A percentile compares a stretch with the other conserved stretches of the same genome.
Conservation (phyloP, 176 grass and related monocot genomes). For the Oropetium thomaeum region DNA sequence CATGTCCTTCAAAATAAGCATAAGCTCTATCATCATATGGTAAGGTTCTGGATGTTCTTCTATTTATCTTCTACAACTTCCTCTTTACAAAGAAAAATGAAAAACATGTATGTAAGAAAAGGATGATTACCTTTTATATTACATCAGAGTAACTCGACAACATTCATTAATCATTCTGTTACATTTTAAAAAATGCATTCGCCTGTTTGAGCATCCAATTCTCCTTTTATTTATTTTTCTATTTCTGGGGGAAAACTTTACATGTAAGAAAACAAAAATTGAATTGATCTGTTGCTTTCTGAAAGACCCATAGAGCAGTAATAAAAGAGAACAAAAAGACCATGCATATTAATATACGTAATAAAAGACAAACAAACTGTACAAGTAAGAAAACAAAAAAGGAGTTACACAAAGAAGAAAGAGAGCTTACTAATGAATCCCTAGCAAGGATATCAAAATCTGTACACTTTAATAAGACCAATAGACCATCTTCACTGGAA, state of each 20-base stretch:
- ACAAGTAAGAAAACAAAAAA: neutral
- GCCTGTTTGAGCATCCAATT: neutral
- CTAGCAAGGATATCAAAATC: neutral
- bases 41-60: constrained; percentile 18
- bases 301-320: too few species aligned
- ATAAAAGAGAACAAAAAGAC: too few species aligned
- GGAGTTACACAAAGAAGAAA: neutral
- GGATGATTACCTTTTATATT: neutral
- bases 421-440: neutral
- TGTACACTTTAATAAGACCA: neutral
- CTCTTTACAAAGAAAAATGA: neutral
- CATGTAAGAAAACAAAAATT: too few species aligned
- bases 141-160: neutral
- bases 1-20: constrained; percentile 47
- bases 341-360: neutral
- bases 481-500: neutral
- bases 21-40: constrained; percentile 52
- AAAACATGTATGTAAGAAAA: neutral
- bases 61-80: neutral
- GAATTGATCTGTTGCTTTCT: too few species aligned
- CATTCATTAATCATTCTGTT: neutral
- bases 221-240: neutral
- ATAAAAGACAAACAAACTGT: neutral
- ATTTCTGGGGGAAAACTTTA: neutral
- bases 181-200: neutral